Conservation (phyloP, 495 filamentous ascomycete genomes). For the Usnea hakonensis region DNA sequence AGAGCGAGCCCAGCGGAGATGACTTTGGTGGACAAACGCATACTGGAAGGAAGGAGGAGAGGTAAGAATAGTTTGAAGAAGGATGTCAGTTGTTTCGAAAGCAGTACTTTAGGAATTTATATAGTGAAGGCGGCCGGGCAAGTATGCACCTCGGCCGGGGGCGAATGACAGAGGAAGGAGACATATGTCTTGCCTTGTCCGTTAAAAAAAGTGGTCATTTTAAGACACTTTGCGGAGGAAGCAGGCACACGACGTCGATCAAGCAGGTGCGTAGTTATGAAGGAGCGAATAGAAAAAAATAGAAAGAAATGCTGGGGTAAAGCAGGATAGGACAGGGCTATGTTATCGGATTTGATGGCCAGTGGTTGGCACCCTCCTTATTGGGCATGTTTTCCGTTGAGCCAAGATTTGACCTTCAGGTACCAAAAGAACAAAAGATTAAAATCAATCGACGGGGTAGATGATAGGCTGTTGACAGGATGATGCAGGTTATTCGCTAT, state of each 20-base stretch:
- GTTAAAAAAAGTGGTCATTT: not conserved
- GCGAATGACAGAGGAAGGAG: not conserved
- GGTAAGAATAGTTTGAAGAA: not conserved
- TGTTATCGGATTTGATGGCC: not conserved
- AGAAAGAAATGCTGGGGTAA: not conserved
- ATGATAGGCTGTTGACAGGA: not conserved
- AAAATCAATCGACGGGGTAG: not conserved
- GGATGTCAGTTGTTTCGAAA: not conserved
- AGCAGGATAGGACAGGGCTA: not conserved
- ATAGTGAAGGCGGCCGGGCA: slow-evolving; percentile 6
- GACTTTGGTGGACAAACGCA: slow-evolving; percentile 15
- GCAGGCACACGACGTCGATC: not conserved
- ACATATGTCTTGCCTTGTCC: not conserved
- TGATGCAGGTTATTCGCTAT: not conserved
- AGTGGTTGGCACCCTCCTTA: slow-evolving; percentile 9
- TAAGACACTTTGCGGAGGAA: not conserved
- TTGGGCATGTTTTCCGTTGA: slow-evolving; percentile 1
- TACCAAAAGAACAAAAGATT: not conserved
- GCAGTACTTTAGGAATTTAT: not conserved
- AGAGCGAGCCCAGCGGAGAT: slow-evolving; percentile 20
- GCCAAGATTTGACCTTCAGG: not conserved
- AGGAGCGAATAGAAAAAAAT: not conserved
- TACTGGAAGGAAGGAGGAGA: slow-evolving; percentile 3
- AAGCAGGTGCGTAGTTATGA: not conserved
- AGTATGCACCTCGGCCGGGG: slow-evolving; percentile 4